Evolutionary conservation across 331 rosid genomes (phyloP).

Genomic region (Quercus phellos): DNA sequence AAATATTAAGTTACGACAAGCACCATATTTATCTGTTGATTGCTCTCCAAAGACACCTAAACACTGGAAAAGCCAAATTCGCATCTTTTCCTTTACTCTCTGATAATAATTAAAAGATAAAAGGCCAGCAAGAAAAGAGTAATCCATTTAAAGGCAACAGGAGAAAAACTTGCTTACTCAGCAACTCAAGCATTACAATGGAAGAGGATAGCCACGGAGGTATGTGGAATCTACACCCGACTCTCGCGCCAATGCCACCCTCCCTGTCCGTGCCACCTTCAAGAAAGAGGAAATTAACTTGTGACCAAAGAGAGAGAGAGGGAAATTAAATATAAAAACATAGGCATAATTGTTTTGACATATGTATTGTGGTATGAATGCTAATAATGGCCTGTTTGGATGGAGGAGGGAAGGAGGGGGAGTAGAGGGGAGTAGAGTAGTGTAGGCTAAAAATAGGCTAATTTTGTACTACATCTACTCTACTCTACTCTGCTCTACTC

Average conservation of each 20-base stretch:
- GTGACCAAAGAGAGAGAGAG: background rate
- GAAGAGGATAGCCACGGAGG: constrained; percentile 55
- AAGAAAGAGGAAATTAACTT: background rate
- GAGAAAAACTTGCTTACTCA: background rate
- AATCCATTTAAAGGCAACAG: background rate
- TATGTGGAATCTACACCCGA: constrained; percentile 54
- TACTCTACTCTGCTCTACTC: no score
- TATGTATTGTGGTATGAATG: no score
- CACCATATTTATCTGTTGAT: background rate
- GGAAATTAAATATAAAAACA: background rate
- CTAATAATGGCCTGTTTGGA: no score
- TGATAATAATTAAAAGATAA: background rate
- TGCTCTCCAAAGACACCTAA: background rate
- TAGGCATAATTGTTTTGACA: no score
- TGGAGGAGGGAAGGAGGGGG: no score
- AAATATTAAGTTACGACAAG: background rate
- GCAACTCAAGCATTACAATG: constrained; percentile 17
- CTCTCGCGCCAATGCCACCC: constrained; percentile 49
- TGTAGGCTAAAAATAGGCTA: no score
- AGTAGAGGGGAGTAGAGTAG: no score
- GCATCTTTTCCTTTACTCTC: background rate
- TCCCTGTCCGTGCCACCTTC: constrained; percentile 61
- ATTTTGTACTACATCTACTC: no score
- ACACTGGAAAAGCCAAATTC: background rate
- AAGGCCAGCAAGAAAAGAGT: background rate